Conservation (phyloP, 345 rosid species). For the Erodium maritimum region DNA sequence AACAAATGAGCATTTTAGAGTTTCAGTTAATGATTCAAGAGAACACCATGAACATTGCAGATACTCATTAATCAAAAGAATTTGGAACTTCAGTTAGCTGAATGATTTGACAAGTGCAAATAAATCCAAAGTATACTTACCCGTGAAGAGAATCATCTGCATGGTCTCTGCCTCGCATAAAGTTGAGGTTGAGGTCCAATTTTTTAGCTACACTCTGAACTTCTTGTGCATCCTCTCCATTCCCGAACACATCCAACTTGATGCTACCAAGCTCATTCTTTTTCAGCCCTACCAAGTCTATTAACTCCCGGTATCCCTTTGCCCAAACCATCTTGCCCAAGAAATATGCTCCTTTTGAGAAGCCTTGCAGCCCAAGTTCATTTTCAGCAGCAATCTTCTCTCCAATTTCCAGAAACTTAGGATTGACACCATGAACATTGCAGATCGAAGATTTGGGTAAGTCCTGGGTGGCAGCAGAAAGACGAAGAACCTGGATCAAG, state of each 20-base stretch:
- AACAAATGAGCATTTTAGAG: too few species aligned
- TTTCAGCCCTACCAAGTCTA: constrained; percentile 71
- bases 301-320: constrained; percentile 89
- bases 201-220: constrained; percentile 63
- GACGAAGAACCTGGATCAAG: constrained; percentile 73
- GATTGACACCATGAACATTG: constrained; percentile 97
- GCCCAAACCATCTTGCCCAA: constrained; percentile 99
- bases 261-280: constrained; percentile 70
- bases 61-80: too few species aligned
- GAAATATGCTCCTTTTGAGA: constrained; percentile 94
- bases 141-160: constrained; percentile 89
- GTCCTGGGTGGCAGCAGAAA: constrained; percentile 94
- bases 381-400: constrained; percentile 71
- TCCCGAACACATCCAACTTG: constrained; percentile 86
- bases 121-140: too few species aligned
- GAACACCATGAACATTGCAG: too few species aligned
- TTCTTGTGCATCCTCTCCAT: constrained; percentile 89
- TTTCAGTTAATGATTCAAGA: too few species aligned
- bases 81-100: too few species aligned
- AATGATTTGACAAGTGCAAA: too few species aligned
- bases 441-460: constrained; percentile 79
- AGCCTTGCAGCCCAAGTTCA: constrained; percentile 82
- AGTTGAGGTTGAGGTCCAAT: constrained; percentile 65
- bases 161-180: constrained; percentile 85
- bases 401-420: constrained; percentile 84